Percentiles rank a stretch among this genome's conserved stretches.
These are phyloP conservation scores for Camellia granthamiana DNA, from an alignment of 148 eudicot genomes.

Conservation along the genomic window DNA sequence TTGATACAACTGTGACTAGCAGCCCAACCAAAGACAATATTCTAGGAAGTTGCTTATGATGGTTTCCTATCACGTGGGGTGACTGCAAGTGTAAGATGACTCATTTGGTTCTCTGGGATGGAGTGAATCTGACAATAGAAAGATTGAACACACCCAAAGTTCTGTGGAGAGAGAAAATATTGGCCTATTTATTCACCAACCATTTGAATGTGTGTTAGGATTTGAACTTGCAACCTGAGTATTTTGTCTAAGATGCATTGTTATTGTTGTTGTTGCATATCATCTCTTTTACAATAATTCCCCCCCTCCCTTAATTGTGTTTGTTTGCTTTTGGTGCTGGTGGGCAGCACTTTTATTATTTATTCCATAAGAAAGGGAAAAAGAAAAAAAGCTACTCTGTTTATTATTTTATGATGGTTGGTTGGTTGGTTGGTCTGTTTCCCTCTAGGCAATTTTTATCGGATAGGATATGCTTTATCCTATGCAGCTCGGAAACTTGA, in stretches of 20 bases:
- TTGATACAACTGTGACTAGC: not conserved
- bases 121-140: not conserved
- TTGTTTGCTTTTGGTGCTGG: not conserved
- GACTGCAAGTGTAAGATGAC: not conserved
- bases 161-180: not conserved
- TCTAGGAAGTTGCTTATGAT: not conserved
- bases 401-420: not conserved
- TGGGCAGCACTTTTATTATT: not conserved
- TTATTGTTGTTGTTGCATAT: not conserved
- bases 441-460: slow-evolving; percentile 26
- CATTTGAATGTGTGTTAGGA: not conserved
- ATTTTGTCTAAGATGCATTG: not conserved
- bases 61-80: not conserved
- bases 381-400: not conserved
- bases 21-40: not conserved
- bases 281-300: not conserved
- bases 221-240: not conserved
- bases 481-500: slow-evolving; percentile 31
- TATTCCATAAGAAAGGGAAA: not conserved
- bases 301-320: not conserved
- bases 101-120: not conserved
- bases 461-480: slow-evolving; percentile 36
- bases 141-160: not conserved
- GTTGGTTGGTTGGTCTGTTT: not conserved
- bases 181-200: not conserved